Conservation (phyloP, 1,139 yeast species). For the Sugiyamaella sp. region DNA sequence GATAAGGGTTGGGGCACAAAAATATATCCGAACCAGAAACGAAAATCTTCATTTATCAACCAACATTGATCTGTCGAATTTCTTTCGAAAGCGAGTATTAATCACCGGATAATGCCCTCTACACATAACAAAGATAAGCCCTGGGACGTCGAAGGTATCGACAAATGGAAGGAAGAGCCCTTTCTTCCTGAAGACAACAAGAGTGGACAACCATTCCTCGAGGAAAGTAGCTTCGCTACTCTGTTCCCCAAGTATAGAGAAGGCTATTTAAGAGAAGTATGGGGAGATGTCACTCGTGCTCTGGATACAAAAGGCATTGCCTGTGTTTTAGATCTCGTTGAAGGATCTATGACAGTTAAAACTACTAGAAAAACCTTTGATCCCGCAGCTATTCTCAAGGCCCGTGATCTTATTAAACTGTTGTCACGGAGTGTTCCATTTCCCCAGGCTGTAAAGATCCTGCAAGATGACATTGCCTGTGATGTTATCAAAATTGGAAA, state of each 20-base stretch:
- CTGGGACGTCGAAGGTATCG: conserved; percentile 96
- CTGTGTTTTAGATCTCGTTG: conserved; percentile 86
- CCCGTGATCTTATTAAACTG: conserved; percentile 90
- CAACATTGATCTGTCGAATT: not conserved
- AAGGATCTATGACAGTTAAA: conserved; percentile 96
- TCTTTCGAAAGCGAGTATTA: not conserved
- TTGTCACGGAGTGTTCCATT: conserved; percentile 96
- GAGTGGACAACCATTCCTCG: conserved; percentile 85
- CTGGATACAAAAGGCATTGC: conserved; percentile 73
- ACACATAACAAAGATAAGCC: conserved; percentile 95
- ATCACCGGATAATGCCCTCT: conserved; percentile 63
- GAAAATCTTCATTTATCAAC: conserved; percentile 5
- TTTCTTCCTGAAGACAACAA: conserved; percentile 88
- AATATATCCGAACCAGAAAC: too few relatives aligned
- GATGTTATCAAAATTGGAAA: conserved; percentile 96
- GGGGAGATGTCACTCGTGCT: conserved; percentile 90
- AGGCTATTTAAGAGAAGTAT: conserved; percentile 79
- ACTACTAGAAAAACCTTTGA: conserved; percentile 95
- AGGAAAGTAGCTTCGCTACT: conserved; percentile 93
- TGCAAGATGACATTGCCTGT: conserved; percentile 92
- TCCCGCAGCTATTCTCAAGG: conserved; percentile 91
- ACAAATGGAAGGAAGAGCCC: conserved; percentile 89
- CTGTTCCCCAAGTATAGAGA: conserved; percentile 97
- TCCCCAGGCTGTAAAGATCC: conserved; percentile 90
- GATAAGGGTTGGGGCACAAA: conserved; percentile 14